A percentile compares a stretch with the other conserved stretches of the same genome.
Conservation (phyloP, 2,329 filamentous ascomycete genomes). For the Periconia sp. region DNA sequence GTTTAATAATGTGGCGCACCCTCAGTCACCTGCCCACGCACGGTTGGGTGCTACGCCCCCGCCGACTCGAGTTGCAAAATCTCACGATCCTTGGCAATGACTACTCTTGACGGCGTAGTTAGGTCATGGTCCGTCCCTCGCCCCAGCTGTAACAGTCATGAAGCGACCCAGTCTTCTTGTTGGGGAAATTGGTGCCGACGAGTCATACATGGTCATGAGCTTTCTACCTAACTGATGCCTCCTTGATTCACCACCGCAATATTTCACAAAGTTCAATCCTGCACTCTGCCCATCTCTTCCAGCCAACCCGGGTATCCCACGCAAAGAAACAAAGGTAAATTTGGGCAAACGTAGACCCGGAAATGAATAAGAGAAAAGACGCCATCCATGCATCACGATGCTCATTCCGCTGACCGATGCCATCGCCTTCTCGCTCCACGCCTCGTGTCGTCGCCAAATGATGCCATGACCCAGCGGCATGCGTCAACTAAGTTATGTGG, state of each 20-base stretch:
- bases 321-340: neutral
- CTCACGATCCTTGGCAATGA: slow-evolving; percentile 15
- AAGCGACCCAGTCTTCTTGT: too few species aligned
- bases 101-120: too few species aligned
- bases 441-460: slow-evolving; percentile 2
- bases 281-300: neutral
- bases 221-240: too few species aligned
- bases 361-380: slow-evolving; percentile 20
- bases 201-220: too few species aligned
- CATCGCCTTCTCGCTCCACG: slow-evolving; percentile 11
- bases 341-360: too few species aligned
- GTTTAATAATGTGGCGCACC: neutral
- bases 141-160: too few species aligned
- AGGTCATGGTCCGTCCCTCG: too few species aligned
- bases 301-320: neutral
- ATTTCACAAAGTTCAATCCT: slow-evolving; percentile 1
- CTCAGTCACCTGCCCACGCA: neutral
- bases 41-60: too few species aligned
- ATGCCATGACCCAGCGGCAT: neutral
- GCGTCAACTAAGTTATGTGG: slow-evolving; percentile 23
- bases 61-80: too few species aligned
- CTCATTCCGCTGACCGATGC: slow-evolving; percentile 10
- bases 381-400: slow-evolving; percentile 34
- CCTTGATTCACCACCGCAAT: too few species aligned
- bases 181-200: too few species aligned